These are phyloP conservation scores for Hymenoscyphus albidus DNA, from an alignment of 2,329 filamentous ascomycete genomes.

Conservation along the genomic window DNA sequence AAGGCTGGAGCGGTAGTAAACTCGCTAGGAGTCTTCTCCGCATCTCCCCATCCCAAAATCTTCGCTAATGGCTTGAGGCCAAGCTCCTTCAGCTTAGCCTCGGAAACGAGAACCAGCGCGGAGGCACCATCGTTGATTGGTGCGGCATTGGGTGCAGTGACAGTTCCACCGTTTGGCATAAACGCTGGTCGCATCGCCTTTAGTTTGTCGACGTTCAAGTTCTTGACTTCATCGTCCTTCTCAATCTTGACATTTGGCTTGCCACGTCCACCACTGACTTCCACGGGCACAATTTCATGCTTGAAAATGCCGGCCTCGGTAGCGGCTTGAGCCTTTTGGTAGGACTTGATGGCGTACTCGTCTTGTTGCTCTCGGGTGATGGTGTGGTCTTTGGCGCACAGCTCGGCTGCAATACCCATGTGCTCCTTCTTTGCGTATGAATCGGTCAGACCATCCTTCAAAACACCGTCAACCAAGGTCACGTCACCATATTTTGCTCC, in stretches of 20 bases:
- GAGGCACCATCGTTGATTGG: slow-evolving; percentile 94
- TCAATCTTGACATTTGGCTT: slow-evolving; percentile 80
- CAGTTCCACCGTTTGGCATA: slow-evolving; percentile 74
- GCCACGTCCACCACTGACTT: slow-evolving; percentile 81
- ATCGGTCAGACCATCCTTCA: slow-evolving; percentile 93
- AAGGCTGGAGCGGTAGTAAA: slow-evolving; percentile 94
- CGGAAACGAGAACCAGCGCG: slow-evolving; percentile 88
- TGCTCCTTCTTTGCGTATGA: slow-evolving; percentile 89
- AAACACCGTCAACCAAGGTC: slow-evolving; percentile 80
- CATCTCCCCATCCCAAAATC: slow-evolving; percentile 96
- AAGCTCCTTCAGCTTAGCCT: slow-evolving; percentile 89
- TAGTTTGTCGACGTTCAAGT: slow-evolving; percentile 81
- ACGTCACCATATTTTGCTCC: slow-evolving; percentile 95
- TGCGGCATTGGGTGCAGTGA: slow-evolving; percentile 94
- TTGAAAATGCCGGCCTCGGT: slow-evolving; percentile 77
- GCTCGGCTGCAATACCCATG: slow-evolving; percentile 91
- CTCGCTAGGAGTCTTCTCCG: slow-evolving; percentile 83
- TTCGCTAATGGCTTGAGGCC: slow-evolving; percentile 89
- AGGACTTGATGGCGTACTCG: slow-evolving; percentile 90
- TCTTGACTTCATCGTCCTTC: slow-evolving; percentile 93
- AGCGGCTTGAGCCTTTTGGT: slow-evolving; percentile 88
- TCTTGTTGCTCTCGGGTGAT: slow-evolving; percentile 86
- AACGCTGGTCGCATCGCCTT: slow-evolving; percentile 81
- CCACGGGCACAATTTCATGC: slow-evolving; percentile 83
- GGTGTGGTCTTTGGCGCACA: slow-evolving; percentile 80